Evolutionary conservation across 1,284 basidiomycete species (phyloP).

Genomic region (Cerioporus squamosus): DNA sequence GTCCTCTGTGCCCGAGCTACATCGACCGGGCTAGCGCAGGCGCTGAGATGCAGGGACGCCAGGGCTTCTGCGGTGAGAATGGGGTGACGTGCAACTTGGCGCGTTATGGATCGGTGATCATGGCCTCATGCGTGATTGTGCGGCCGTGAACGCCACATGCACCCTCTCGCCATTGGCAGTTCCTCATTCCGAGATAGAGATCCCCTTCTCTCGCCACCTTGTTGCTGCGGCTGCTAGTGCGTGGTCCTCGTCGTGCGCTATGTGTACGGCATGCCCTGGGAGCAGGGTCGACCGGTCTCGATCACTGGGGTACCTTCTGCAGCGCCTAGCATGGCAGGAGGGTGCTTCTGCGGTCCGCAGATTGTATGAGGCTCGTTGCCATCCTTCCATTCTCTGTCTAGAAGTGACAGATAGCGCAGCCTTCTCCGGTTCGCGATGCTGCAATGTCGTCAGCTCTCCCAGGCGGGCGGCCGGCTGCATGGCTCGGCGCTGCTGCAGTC

Average conservation of each 20-base stretch:
- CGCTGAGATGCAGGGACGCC: constrained; percentile 3
- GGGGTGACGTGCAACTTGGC: constrained; percentile 3
- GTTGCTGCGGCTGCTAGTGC: not conserved
- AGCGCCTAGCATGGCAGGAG: constrained; percentile 1
- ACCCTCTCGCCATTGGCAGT: not conserved
- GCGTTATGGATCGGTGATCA: not conserved
- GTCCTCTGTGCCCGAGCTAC: not conserved
- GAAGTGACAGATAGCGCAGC: constrained; percentile 16
- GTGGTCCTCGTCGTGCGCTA: not conserved
- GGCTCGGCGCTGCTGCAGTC: not conserved
- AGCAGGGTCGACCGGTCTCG: not conserved
- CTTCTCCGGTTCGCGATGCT: not conserved
- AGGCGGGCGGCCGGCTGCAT: not conserved
- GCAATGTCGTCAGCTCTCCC: constrained; percentile 5
- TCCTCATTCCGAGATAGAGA: no score
- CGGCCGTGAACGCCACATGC: not conserved
- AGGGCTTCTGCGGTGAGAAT: constrained; percentile 5
- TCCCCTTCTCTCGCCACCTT: not conserved
- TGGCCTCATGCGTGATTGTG: not conserved
- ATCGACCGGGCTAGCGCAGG: constrained; percentile 5
- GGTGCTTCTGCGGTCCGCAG: constrained; percentile 9
- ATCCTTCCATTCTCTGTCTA: constrained; percentile 15
- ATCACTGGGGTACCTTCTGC: constrained; percentile 3
- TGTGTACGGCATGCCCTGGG: not conserved
- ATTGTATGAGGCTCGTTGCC: constrained; percentile 3